These are phyloP conservation scores for Aureobasidium sp. DNA, from an alignment of 2,329 filamentous ascomycete genomes.

Conservation along the genomic window DNA sequence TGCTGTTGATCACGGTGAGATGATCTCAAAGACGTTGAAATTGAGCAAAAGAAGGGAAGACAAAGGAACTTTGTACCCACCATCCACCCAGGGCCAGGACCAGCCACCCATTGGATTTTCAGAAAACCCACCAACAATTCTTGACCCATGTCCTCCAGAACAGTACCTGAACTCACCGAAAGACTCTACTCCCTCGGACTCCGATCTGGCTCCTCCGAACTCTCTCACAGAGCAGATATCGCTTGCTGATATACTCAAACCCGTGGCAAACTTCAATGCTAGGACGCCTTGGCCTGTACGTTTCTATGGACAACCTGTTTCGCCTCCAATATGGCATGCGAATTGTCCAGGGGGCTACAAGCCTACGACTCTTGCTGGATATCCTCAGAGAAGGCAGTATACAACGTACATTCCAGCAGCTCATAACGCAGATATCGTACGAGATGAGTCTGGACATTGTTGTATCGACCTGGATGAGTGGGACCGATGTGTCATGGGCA, in stretches of 20 bases:
- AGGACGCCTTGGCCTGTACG: not conserved
- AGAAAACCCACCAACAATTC: not conserved
- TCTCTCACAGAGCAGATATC: not conserved
- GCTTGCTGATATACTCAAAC: not conserved
- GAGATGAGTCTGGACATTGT: not conserved
- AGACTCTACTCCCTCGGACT: accelerated
- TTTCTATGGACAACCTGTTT: not conserved
- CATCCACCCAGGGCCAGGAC: too few relatives aligned
- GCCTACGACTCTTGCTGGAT: not conserved
- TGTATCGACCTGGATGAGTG: not conserved
- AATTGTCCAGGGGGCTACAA: not conserved
- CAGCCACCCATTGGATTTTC: not conserved
- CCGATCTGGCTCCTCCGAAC: not conserved
- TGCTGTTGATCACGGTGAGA: too few relatives aligned
- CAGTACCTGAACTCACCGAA: not conserved
- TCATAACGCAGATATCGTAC: not conserved
- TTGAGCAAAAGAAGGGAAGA: too few relatives aligned
- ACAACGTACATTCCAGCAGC: not conserved
- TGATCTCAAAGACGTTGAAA: too few relatives aligned
- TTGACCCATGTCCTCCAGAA: not conserved
- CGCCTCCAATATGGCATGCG: not conserved
- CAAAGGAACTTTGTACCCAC: too few relatives aligned
- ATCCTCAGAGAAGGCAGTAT: not conserved
- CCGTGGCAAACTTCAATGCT: not conserved
- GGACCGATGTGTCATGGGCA: not conserved